Percentiles rank a stretch among this genome's conserved stretches.
phyloP scores from a whole-genome alignment of 768 basidiomycete genomes.

The Tricholoma terreum region DNA sequence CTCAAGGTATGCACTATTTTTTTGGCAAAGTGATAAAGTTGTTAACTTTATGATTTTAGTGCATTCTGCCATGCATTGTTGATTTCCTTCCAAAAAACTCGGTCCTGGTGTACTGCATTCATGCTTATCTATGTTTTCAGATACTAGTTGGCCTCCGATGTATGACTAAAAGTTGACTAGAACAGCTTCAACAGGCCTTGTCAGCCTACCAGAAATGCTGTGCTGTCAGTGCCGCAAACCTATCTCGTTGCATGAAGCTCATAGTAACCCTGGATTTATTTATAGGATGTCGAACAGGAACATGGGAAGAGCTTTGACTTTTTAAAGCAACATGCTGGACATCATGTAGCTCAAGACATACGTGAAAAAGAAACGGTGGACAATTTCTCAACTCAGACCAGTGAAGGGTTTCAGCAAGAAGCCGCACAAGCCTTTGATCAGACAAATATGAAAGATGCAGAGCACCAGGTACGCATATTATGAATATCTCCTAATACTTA shows the following conservation, averaged over 20 bases:
- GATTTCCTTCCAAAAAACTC: conserved; percentile 24
- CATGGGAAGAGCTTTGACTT: conserved; percentile 29
- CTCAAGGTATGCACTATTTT: conserved; percentile 20
- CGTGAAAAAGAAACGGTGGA: conserved; percentile 23
- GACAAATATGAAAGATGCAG: conserved; percentile 27
- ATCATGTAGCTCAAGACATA: conserved; percentile 24
- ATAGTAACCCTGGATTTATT: no score
- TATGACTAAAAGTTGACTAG: conserved; percentile 21
- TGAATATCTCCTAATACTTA: not conserved
- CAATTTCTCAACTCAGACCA: conserved; percentile 25
- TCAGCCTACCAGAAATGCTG: conserved; percentile 19
- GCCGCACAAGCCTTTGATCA: conserved; percentile 23
- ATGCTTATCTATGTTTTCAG: conserved; percentile 17
- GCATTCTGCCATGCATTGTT: conserved; percentile 25
- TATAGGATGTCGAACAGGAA: conserved; percentile 2
- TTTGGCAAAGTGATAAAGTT: not conserved
- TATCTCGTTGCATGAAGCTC: no score
- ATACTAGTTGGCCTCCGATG: conserved; percentile 25
- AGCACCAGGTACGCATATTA: conserved; percentile 21
- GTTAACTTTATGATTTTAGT: conserved; percentile 14
- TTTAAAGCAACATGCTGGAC: conserved; percentile 24
- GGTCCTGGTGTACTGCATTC: conserved; percentile 22
- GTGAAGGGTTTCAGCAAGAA: conserved; percentile 32
- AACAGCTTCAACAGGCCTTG: conserved; percentile 12
- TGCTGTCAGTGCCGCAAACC: no score